A percentile compares a stretch with the other conserved stretches of the same genome.
phyloP scores from a whole-genome alignment of 1,139 yeast genomes.

The Lodderomyces pseudojiufengensis region DNA sequence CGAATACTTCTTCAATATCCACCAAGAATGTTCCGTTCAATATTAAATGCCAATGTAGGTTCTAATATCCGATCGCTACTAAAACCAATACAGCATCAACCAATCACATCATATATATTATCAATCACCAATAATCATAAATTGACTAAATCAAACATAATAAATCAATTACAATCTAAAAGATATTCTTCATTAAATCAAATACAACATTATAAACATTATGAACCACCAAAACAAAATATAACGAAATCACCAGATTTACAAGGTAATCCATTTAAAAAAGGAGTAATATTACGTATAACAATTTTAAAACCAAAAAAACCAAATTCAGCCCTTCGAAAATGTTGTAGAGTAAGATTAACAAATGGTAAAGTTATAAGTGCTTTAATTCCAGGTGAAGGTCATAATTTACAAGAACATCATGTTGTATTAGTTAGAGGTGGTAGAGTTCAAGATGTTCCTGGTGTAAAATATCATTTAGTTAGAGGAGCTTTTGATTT shows the following conservation, averaged over 20 bases:
- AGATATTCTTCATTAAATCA: constrained; percentile 71
- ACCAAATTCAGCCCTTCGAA: constrained; percentile 97
- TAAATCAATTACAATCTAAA: constrained; percentile 16
- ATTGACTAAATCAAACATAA: constrained; percentile 13
- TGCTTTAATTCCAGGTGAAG: constrained; percentile 97
- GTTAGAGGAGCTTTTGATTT: constrained; percentile 93
- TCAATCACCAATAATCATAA: not conserved
- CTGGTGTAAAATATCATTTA: constrained; percentile 94
- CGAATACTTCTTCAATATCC: no score
- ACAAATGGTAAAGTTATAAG: constrained; percentile 86
- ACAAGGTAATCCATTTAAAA: constrained; percentile 74
- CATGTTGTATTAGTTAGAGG: constrained; percentile 95
- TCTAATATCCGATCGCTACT: constrained; percentile 1
- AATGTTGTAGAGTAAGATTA: constrained; percentile 91
- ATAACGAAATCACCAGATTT: constrained; percentile 73
- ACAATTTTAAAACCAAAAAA: constrained; percentile 96
- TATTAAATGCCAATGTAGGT: not conserved
- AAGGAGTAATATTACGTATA: constrained; percentile 92
- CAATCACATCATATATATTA: constrained; percentile 2
- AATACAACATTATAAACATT: constrained; percentile 60
- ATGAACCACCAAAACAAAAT: constrained; percentile 47
- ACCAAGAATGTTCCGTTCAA: constrained; percentile 1
- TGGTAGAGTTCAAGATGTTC: constrained; percentile 96
- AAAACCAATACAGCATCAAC: constrained; percentile 1
- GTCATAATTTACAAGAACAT: constrained; percentile 98